Conservation (phyloP, 176 grass and related monocot genomes). For the Cocos nucifera region DNA sequence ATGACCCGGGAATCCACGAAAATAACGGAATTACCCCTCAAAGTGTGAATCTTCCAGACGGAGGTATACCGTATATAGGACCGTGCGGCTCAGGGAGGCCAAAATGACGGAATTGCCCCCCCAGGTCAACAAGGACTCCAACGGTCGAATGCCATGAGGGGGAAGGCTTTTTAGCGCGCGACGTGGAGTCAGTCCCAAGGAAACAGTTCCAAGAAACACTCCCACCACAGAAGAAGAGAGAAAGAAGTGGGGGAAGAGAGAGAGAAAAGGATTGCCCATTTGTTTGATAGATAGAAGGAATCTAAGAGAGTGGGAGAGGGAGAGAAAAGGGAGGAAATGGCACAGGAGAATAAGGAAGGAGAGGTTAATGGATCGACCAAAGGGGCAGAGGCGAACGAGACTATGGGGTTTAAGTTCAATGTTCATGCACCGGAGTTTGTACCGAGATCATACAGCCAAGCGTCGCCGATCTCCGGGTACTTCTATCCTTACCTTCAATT, state of each 20-base stretch:
- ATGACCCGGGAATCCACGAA: no score
- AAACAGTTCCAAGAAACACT: slow-evolving; percentile 27
- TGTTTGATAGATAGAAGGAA: no score
- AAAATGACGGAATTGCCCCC: no score
- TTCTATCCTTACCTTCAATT: slow-evolving; percentile 60
- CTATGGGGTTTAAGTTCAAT: slow-evolving; percentile 37
- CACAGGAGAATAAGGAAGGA: slow-evolving; percentile 23
- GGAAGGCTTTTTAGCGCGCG: no score
- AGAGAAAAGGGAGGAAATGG: slow-evolving; percentile 11
- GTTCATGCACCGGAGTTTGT: slow-evolving; percentile 70
- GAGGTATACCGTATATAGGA: no score
- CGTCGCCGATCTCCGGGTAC: slow-evolving; percentile 25
- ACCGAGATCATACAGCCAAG: slow-evolving; percentile 35
- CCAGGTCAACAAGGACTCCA: no score
- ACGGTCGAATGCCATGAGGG: no score
- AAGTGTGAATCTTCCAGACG: no score
- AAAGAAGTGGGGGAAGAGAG: background rate
- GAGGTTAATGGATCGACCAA: background rate
- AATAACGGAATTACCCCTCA: no score
- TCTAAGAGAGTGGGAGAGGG: background rate
- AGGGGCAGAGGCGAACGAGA: background rate
- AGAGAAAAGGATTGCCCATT: no score
- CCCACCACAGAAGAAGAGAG: slow-evolving; percentile 21
- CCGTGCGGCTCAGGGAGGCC: no score
- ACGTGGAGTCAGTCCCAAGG: no score